Evolutionary conservation across 2,329 filamentous ascomycete species (phyloP).

Genomic region (Trichoderma sp.): DNA sequence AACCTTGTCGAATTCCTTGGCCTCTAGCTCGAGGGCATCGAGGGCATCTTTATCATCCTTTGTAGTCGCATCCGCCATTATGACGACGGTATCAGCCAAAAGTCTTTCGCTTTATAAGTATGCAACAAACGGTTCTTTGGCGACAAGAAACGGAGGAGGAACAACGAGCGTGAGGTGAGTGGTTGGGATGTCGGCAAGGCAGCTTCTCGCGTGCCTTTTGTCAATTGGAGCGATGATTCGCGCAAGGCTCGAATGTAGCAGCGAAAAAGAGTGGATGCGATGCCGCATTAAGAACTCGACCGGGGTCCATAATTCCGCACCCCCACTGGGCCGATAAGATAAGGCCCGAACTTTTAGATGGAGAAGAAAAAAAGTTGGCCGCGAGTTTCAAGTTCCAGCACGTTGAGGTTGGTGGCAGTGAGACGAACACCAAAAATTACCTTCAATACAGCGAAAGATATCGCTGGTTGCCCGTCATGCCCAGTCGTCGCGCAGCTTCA

Average conservation of each 20-base stretch:
- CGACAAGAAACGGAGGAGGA: background rate
- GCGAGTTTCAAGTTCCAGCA: background rate
- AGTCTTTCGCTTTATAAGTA: background rate
- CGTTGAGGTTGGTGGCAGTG: background rate
- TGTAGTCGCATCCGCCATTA: slow-evolving; percentile 39
- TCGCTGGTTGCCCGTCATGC: slow-evolving; percentile 51
- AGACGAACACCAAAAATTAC: background rate
- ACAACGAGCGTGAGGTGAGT: background rate
- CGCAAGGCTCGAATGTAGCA: background rate
- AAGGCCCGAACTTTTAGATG: slow-evolving; percentile 24
- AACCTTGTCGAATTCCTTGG: slow-evolving; percentile 89
- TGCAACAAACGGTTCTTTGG: background rate
- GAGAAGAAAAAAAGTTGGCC: slow-evolving; percentile 36
- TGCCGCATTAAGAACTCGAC: slow-evolving; percentile 8
- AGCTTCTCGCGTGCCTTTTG: slow-evolving; percentile 13
- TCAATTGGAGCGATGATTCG: slow-evolving; percentile 14
- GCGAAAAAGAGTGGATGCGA: slow-evolving; percentile 18
- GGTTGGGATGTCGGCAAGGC: background rate
- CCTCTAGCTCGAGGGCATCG: slow-evolving; percentile 76
- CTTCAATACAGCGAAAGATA: background rate
- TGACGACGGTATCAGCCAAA: background rate
- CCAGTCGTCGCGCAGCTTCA: slow-evolving; percentile 65
- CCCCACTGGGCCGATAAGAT: slow-evolving; percentile 38
- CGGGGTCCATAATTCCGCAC: slow-evolving; percentile 27
- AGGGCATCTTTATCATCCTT: slow-evolving; percentile 71